Base-by-base conservation (phyloP, 1,284 basidiomycete genomes). In the Melampsora americana region DNA sequence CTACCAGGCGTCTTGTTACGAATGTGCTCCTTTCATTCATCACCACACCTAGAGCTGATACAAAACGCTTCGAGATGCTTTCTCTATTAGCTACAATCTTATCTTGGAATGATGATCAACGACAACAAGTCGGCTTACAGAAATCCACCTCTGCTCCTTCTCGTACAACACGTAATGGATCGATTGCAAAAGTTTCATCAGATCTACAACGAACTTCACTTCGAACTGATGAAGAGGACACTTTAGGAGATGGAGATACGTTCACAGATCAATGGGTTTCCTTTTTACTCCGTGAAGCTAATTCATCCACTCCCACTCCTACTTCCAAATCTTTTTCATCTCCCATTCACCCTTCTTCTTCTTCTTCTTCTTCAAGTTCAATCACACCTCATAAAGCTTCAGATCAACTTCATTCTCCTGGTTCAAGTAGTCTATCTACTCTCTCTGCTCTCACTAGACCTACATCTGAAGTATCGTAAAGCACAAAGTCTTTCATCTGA, bases 21-120 rank as follows among this genome's bases (percentile, higher is more conserved):
- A 99, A 99, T 81, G 89, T 99, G 61, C 85, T 99, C 12, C 86
- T 99, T n/a, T 89, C 90, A 0, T 99, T 98, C 85, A 86, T 99
- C 68, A 88, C 87, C 9, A 95, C 93, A 0, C 92, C 94, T 11
- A 89, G 96, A 11, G 90, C 89, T 28, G 95, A 99, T 83, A 85
- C 90, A 28, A 99, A 99, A 83, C 89, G 95, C 6, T 99, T 95
- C 83, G 96, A 99, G 84, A 98, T 99, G 90, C 87, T 99, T 14
- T 87, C 88, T 0, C 86, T 99, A 0, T 87, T 99, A 5, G 87
- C 92, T 1, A 92, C 92, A 5, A 90, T 99, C 66, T 86, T 99
- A 16, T 88, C 88, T 4, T 99, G 96, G 95, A 87, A 87, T 64
- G 95, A 98, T 78, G 85, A 86, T 53, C 94, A 99, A 84, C 88